Base-by-base conservation (phyloP, 345 rosid species). In the Populus ilicifolia region DNA sequence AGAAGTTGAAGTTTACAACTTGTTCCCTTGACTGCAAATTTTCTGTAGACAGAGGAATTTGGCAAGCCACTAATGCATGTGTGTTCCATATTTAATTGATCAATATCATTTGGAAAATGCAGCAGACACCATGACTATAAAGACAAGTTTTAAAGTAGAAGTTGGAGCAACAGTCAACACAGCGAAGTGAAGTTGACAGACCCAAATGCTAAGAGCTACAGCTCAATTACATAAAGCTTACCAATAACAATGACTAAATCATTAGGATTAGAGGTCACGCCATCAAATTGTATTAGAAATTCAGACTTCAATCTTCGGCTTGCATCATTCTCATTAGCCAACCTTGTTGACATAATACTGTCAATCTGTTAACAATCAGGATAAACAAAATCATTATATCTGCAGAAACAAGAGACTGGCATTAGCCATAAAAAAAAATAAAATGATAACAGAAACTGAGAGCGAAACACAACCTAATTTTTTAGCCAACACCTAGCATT, bases 291-390 rank as follows among this genome's bases (percentile, higher is more conserved):
- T 73, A 95, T 89, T 38, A 93, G 90, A 77, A 95, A 92, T 83
- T 95, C 98, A n/a, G 98, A 95, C 80, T 95, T 95, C 85, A 95
- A 81, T 81, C 98, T 79, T 85, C 98, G 90, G 85, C 99, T 95
- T 66, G 98, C 87, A 83, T 95, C 99, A 87, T 92, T 90, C 86
- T 95, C 99, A 80, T 83, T 90, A 21, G 85, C 91, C 78, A 88
- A 75, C 87, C 98, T 90, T 39, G 93, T 90, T 46, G 99, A 95
- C 98, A 95, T 89, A 75, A 91, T 86, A 79, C 99, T 93, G 86
- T 95, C 99, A 75, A 95, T 95, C 99, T 95, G 87, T 82, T 69
- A 41, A 75, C 48, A 79, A 74, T 48, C 66, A 75, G 46, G 79
- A 69, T 14, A 78, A 48, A 5, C 3, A 46, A 71, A 62, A 74